Percentiles rank a stretch among this genome's conserved stretches.
Conservation (phyloP, 2,329 filamentous ascomycete genomes). For the Coniochaeta prunicola region DNA sequence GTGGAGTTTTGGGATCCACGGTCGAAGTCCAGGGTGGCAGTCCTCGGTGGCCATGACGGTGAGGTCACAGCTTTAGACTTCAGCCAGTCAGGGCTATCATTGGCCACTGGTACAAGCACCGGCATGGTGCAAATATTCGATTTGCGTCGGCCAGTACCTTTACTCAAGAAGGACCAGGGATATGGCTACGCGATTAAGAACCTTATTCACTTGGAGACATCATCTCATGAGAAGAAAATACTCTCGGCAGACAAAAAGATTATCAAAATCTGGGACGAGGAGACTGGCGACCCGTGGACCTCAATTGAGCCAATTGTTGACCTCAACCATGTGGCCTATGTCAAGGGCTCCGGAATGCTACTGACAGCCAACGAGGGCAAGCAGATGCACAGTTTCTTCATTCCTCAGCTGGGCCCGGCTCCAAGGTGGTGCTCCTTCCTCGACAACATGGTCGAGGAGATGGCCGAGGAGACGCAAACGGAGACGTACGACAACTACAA, state of each 20-base stretch:
- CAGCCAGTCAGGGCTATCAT: conserved; percentile 70
- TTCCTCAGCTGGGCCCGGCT: conserved; percentile 86
- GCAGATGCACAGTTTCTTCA: conserved; percentile 61
- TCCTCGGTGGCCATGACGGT: conserved; percentile 60
- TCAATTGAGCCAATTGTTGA: conserved; percentile 93
- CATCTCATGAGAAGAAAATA: conserved; percentile 76
- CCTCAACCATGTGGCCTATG: conserved; percentile 90
- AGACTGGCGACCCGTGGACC: conserved; percentile 82
- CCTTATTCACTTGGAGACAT: conserved; percentile 63
- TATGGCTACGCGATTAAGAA: conserved; percentile 91
- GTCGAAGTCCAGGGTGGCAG: conserved; percentile 71
- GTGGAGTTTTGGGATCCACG: conserved; percentile 96
- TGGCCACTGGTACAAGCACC: conserved; percentile 80
- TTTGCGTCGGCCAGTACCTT: conserved; percentile 75
- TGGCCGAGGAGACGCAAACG: conserved; percentile 74
- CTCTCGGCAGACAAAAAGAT: conserved; percentile 90
- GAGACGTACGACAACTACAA: conserved; percentile 99
- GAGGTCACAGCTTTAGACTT: conserved; percentile 87
- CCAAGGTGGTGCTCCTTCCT: conserved; percentile 95
- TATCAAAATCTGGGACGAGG: conserved; percentile 92
- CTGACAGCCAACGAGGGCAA: conserved; percentile 94
- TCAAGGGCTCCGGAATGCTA: conserved; percentile 87
- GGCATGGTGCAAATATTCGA: conserved; percentile 90
- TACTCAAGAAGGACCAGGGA: conserved; percentile 90
- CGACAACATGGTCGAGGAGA: conserved; percentile 96